These are phyloP conservation scores for Arabis alpina DNA, from an alignment of 345 rosid genomes.

Conservation along the genomic window DNA sequence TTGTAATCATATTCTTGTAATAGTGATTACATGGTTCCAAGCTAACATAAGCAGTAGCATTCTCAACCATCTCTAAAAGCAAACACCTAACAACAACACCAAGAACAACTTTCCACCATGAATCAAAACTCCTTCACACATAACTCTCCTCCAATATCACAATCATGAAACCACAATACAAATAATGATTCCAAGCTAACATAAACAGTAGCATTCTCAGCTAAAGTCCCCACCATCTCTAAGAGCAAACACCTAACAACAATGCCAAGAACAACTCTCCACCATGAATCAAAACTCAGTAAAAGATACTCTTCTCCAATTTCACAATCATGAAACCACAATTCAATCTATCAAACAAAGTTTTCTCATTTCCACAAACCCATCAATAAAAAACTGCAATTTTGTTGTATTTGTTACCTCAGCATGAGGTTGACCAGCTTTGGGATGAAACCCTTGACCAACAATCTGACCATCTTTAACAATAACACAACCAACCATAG, in stretches of 20 bases:
- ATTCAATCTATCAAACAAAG: slow-evolving; percentile 11
- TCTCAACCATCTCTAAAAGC: slow-evolving; percentile 85
- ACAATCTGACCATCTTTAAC: slow-evolving; percentile 84
- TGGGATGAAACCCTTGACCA: slow-evolving; percentile 95
- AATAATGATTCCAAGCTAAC: slow-evolving; percentile 53
- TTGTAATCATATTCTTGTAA: background rate
- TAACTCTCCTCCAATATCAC: slow-evolving; percentile 48
- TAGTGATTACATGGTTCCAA: slow-evolving; percentile 91
- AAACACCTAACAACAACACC: slow-evolving; percentile 60
- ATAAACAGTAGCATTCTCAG: slow-evolving; percentile 80
- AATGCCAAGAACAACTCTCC: background rate
- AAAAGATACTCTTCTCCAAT: slow-evolving; percentile 40
- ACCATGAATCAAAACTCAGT: slow-evolving; percentile 20
- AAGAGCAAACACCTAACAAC: slow-evolving; percentile 76
- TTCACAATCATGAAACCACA: slow-evolving; percentile 37
- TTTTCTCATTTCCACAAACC: slow-evolving; percentile 33
- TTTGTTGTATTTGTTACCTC: slow-evolving; percentile 69
- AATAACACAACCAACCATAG: slow-evolving; percentile 94
- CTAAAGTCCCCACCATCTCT: slow-evolving; percentile 53
- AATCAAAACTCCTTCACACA: slow-evolving; percentile 15
- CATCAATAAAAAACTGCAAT: background rate
- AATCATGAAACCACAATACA: background rate
- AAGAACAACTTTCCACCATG: background rate
- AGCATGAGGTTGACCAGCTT: slow-evolving; percentile 97
- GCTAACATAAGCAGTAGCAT: slow-evolving; percentile 86